Base-by-base conservation (phyloP, 2,329 filamentous ascomycete genomes). In the Xylariaceae sp. region DNA sequence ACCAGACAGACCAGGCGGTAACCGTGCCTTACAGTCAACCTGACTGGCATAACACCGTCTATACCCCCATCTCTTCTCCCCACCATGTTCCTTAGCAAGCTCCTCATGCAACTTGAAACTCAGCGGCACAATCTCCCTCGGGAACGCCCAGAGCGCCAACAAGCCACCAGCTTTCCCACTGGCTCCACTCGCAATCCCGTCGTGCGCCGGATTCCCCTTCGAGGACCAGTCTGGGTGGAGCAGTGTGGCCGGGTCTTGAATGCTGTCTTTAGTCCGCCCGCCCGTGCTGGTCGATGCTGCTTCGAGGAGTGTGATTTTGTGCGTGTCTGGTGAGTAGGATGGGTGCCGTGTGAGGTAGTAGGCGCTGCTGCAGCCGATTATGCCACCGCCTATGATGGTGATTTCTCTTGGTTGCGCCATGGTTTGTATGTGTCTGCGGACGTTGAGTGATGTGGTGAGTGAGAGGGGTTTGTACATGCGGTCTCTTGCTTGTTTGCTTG, bases 141-240 rank as follows among this genome's bases (percentile, higher is more conserved):
- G 87, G 60, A 89, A 90, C 4, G 87, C 87, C 85, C 87, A 90
- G 11, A 86, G 68, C 3, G 84, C 87, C 5, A 90, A 74, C 9
- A 90, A 70, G 5, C 87, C 87, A 9, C 87, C 87, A 1, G 87
- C 87, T 70, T 90, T 90, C 27, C 87, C 87, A 38, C 85, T 89
- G 19, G 87, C 86, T 18, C 85, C 87, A 27, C 85, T 83, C 3
- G 87, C 87, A 58, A 90, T 86, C 48, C 66, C 66, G 11, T 66
- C 63, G 54, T 69, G 66, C 10, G 66, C 60, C n/a, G 62, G 60
- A 56, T 67, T 66, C 39, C 44, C 51, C 48, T 55, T 60, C 10
- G 56, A 58, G 3, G 53, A 56, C 11, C 59, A 54, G 1, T 52
- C 47, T 15, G 59, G 59, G 45, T 64, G 62, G 32, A 58, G 59